Conservation (phyloP, 768 basidiomycete species). For the Lactarius indigo region DNA sequence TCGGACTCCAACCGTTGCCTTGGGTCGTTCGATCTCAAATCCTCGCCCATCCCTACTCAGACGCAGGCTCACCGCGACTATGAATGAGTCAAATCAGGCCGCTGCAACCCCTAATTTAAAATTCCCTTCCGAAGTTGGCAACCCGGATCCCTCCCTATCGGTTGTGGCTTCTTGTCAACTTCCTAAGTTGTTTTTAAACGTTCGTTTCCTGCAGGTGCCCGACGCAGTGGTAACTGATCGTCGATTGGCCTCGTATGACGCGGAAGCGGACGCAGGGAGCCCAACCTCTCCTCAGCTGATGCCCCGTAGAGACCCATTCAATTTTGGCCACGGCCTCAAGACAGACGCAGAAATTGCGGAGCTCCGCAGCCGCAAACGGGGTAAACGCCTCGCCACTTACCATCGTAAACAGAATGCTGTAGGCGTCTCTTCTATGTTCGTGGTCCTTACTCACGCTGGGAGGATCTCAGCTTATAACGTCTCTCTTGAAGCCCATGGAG, state of each 20-base stretch:
- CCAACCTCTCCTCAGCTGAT: constrained; percentile 34
- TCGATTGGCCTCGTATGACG: constrained; percentile 12
- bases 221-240: constrained; percentile 20
- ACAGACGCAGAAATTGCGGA: constrained; percentile 60
- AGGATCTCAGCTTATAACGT: constrained; percentile 66
- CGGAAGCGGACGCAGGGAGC: constrained; percentile 42
- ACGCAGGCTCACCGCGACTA: not conserved
- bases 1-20: not conserved
- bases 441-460: not conserved
- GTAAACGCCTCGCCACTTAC: constrained; percentile 62
- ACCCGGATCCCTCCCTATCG: not conserved
- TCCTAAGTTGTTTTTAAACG: not conserved
- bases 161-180: constrained; percentile 6
- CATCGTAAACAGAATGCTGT: constrained; percentile 74
- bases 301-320: constrained; percentile 57
- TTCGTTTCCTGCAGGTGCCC: constrained; percentile 18
- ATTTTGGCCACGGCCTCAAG: constrained; percentile 56
- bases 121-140: not conserved
- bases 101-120: not conserved
- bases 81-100: not conserved
- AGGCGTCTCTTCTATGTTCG: constrained; percentile 26
- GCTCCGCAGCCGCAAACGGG: constrained; percentile 54
- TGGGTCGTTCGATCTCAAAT: constrained; percentile 2
- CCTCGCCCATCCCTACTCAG: not conserved
- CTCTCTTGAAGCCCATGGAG: constrained; percentile 88